Conservation (phyloP, 352 stramenopile species). For the Bremia lactucae region DNA sequence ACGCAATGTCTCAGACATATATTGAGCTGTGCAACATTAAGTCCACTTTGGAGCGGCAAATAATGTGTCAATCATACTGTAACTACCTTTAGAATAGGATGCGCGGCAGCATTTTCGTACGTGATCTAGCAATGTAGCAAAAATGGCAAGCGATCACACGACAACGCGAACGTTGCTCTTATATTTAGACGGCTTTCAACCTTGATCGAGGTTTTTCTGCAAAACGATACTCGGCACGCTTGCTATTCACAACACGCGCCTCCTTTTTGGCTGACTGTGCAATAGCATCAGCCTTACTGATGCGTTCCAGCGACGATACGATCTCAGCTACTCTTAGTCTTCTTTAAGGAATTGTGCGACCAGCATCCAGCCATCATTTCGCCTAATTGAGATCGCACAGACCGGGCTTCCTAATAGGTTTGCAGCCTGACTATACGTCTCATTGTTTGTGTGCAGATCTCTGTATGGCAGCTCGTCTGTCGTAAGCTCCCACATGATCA, state of each 20-base stretch:
- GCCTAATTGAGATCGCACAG: constrained; percentile 77
- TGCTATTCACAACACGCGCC: constrained; percentile 63
- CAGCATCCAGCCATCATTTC: constrained; percentile 78
- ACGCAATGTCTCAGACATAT: too few relatives aligned
- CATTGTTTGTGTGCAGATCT: constrained; percentile 51
- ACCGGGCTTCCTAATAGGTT: constrained; percentile 64
- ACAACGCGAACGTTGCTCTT: constrained; percentile 59
- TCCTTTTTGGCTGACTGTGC: constrained; percentile 57
- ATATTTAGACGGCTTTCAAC: constrained; percentile 43
- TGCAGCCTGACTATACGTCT: constrained; percentile 65
- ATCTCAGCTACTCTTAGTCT: constrained; percentile 73
- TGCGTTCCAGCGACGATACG: constrained; percentile 65
- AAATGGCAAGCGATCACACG: too few relatives aligned
- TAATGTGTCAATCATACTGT: too few relatives aligned
- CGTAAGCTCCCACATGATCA: constrained; percentile 84
- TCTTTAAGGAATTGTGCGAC: constrained; percentile 58
- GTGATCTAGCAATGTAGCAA: too few relatives aligned
- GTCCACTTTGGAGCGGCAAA: too few relatives aligned
- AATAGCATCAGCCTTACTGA: constrained; percentile 60
- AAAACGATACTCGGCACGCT: constrained; percentile 68
- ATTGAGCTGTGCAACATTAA: too few relatives aligned
- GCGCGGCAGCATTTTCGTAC: too few relatives aligned
- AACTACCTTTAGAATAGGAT: too few relatives aligned
- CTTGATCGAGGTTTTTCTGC: constrained; percentile 38
- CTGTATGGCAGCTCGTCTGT: constrained; percentile 70